Base-by-base conservation (phyloP, 805 yeast species). In the Jamesozyma rosinii region DNA sequence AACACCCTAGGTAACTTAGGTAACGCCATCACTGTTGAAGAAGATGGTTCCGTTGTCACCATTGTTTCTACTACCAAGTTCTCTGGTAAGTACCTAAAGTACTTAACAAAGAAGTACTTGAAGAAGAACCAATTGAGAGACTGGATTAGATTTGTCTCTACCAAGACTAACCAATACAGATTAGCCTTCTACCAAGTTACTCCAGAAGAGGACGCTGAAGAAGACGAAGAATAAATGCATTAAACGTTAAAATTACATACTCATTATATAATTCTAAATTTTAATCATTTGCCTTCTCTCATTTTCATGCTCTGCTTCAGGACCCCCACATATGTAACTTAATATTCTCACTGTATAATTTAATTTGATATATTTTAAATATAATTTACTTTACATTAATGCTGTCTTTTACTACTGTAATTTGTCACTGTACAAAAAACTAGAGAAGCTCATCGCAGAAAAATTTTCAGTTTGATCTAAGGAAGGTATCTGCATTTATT, bases 81-180 rank as follows among this genome's bases (percentile, higher is more conserved):
- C 92, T 89, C 97, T 61, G 99, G 98, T 77, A 90, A 94, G 79
- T 92, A 92, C 95, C 83, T 90, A 72, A 92, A 94, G 81, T 92
- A 92, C 94, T 79, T 92, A 71, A 86, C 97, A 68, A 94, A 92
- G 88, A 90, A 95, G 81, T 92, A 86, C 92, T 86, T 92, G 76
- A 94, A 90, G 95, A 92, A 92, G 86, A 87, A 89, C 90, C 95
- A 86, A 77, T 85, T 90, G 79, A 88, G 97, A 81, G 97, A 92
- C 80, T 90, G 97, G 97, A 89, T 90, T 75, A 92, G 97, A 81
- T 89, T 90, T 67, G 95, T 90, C 59, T 85, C 97, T 57, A 81
- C 83, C 68, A 83, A 88, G 78, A 84, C 85, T 75, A 86, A 89
- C 83, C 81, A 79, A 72, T 92, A 92, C 86, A 84, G 84, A 74